Percentiles rank a stretch among this genome's conserved stretches.
phyloP scores from a whole-genome alignment of 768 basidiomycete species.

The Myochromella boudieri region DNA sequence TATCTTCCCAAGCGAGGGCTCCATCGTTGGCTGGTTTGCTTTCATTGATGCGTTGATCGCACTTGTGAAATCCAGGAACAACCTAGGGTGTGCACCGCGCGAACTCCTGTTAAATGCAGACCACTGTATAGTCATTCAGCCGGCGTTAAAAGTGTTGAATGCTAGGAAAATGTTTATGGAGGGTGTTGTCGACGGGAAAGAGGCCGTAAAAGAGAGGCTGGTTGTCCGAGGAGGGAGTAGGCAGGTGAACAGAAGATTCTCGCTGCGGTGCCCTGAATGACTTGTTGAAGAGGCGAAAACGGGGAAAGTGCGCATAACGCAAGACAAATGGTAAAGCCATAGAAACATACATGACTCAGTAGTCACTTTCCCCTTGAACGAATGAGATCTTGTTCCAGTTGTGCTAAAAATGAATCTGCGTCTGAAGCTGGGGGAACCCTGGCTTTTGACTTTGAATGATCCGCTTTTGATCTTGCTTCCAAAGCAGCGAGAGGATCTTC shows the following conservation, averaged over 20 bases:
- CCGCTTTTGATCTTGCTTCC: slow-evolving; percentile 32
- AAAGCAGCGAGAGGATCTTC: slow-evolving; percentile 57
- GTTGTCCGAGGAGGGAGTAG: slow-evolving; percentile 34
- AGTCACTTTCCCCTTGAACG: slow-evolving; percentile 26
- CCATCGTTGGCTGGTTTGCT: slow-evolving; percentile 48
- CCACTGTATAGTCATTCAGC: slow-evolving; percentile 43
- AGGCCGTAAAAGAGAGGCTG: slow-evolving; percentile 30
- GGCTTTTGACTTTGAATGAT: slow-evolving; percentile 22
- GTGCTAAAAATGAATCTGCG: slow-evolving; percentile 67
- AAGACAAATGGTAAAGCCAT: neutral
- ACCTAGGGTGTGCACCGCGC: slow-evolving; percentile 1
- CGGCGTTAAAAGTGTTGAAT: slow-evolving; percentile 45
- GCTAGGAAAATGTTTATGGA: slow-evolving; percentile 44
- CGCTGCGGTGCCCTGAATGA: slow-evolving; percentile 48
- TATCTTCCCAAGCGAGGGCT: slow-evolving; percentile 55
- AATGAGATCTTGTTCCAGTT: slow-evolving; percentile 62
- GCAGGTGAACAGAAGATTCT: slow-evolving; percentile 41
- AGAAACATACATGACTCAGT: neutral
- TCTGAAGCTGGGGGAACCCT: slow-evolving; percentile 24
- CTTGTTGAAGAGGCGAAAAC: slow-evolving; percentile 38
- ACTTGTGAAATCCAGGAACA: slow-evolving; percentile 34
- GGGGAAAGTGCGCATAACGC: slow-evolving; percentile 1
- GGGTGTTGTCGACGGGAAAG: slow-evolving; percentile 44
- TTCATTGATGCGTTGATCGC: slow-evolving; percentile 42
- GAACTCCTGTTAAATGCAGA: slow-evolving; percentile 48